A percentile compares a stretch with the other conserved stretches of the same genome.
phyloP scores from a whole-genome alignment of 2,329 filamentous ascomycete genomes.

The Alternaria burnsii region DNA sequence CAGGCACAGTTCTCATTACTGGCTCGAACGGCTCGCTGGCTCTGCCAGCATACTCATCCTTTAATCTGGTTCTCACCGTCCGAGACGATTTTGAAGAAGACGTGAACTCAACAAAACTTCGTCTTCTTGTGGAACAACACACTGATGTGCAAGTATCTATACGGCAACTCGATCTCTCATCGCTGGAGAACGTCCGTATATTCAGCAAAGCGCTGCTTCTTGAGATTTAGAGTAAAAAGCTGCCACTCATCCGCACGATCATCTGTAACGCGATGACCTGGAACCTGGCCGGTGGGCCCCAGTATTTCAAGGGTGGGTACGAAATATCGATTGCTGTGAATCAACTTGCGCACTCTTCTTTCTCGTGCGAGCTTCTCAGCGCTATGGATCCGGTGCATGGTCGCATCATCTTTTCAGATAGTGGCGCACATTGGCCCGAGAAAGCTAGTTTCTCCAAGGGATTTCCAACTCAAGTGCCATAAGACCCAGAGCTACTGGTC shows the following conservation, averaged over 20 bases:
- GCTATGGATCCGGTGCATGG: constrained; percentile 21
- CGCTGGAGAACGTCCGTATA: constrained; percentile 16
- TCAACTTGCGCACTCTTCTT: constrained; percentile 29
- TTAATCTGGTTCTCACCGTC: constrained; percentile 30
- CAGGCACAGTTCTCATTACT: constrained; percentile 16
- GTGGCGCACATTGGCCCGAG: constrained; percentile 51
- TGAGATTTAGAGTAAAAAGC: constrained; percentile 15
- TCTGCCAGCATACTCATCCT: constrained; percentile 25
- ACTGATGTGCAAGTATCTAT: constrained; percentile 18
- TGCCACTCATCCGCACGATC: constrained; percentile 26
- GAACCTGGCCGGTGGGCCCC: constrained; percentile 19
- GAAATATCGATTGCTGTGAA: constrained; percentile 28
- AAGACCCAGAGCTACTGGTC: constrained; percentile 49
- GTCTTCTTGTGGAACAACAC: constrained; percentile 13
- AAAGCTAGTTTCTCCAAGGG: constrained; percentile 48
- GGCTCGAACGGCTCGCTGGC: constrained; percentile 38
- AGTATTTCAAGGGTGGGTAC: constrained; percentile 28
- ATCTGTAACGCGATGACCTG: constrained; percentile 38
- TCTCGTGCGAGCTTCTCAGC: constrained; percentile 26
- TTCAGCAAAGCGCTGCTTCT: constrained; percentile 20
- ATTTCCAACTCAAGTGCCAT: constrained; percentile 45
- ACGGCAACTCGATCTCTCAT: constrained; percentile 27
- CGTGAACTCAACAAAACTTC: constrained; percentile 28
- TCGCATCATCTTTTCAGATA: constrained; percentile 31
- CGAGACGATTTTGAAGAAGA: constrained; percentile 26